Evolutionary conservation across 2,329 filamentous ascomycete species (phyloP).

Genomic region (Penicillium sp.): DNA sequence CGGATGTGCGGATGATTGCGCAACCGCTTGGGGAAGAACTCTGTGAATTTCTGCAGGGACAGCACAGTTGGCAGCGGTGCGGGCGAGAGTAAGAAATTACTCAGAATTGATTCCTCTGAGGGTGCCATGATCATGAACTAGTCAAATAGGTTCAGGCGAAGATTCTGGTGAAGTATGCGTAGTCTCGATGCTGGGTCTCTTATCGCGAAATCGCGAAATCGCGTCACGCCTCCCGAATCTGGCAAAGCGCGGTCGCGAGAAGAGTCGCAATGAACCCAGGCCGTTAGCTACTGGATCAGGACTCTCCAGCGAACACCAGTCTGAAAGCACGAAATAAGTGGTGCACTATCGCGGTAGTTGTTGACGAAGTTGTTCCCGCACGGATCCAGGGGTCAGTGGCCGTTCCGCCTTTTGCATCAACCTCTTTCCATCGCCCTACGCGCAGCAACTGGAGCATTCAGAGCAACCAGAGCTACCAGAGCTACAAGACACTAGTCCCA

Average conservation of each 20-base stretch:
- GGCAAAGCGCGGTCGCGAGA: not conserved
- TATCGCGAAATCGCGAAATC: not conserved
- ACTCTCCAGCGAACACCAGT: not conserved
- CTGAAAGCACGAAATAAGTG: not conserved
- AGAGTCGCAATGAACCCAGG: not conserved
- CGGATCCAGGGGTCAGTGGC: not conserved
- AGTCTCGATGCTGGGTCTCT: not conserved
- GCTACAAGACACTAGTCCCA: not conserved
- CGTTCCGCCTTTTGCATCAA: constrained; percentile 10
- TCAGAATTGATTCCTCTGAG: constrained; percentile 71
- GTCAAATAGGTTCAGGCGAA: not conserved
- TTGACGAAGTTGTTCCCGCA: constrained; percentile 11
- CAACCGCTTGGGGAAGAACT: constrained; percentile 68
- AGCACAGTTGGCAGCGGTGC: constrained; percentile 71
- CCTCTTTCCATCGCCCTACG: not conserved
- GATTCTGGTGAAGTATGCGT: not conserved
- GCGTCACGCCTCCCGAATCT: not conserved
- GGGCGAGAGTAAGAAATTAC: constrained; percentile 74
- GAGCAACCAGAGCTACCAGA: not conserved
- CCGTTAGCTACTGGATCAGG: not conserved
- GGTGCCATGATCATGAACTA: constrained; percentile 59
- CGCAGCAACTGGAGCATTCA: not conserved
- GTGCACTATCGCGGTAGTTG: not conserved
- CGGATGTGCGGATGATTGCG: constrained; percentile 66
- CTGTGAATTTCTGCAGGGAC: constrained; percentile 70